A percentile compares a stretch with the other conserved stretches of the same genome.
Conservation (phyloP, 108 stramenopile species). For the Discostella stelligeroides region DNA sequence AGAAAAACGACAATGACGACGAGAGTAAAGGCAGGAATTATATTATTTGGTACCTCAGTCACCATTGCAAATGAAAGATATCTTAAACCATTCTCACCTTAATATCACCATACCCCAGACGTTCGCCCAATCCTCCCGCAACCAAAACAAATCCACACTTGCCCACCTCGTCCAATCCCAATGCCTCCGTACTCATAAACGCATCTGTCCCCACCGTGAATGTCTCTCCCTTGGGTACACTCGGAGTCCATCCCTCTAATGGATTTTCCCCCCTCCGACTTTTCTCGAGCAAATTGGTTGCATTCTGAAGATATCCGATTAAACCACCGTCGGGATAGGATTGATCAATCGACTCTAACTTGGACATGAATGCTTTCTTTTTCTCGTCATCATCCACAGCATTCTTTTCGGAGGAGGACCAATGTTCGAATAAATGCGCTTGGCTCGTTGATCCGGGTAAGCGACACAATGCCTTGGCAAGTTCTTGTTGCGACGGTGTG, state of each 20-base stretch:
- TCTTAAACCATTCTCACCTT: conserved; percentile 68
- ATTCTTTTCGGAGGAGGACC: conserved; percentile 21
- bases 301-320: conserved; percentile 68
- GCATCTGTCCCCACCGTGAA: conserved; percentile 71
- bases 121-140: conserved; percentile 97
- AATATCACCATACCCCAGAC: conserved; percentile 95
- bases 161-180: conserved; percentile 67
- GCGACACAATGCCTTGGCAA: conserved; percentile 47
- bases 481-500: conserved; percentile 40
- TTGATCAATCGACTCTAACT: conserved; percentile 65
- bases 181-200: conserved; percentile 59
- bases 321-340: conserved; percentile 67
- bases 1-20: neutral
- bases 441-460: conserved; percentile 54
- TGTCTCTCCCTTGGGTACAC: conserved; percentile 77
- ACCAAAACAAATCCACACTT: conserved; percentile 87
- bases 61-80: neutral
- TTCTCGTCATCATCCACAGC: conserved; percentile 17
- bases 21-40: neutral
- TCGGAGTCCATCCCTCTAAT: conserved; percentile 92
- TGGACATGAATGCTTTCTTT: conserved; percentile 48
- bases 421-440: conserved; percentile 61
- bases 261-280: conserved; percentile 89
- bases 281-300: conserved; percentile 51
- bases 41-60: neutral